Conservation (phyloP, 768 basidiomycete species). For the Punctularia strigosozonata region DNA sequence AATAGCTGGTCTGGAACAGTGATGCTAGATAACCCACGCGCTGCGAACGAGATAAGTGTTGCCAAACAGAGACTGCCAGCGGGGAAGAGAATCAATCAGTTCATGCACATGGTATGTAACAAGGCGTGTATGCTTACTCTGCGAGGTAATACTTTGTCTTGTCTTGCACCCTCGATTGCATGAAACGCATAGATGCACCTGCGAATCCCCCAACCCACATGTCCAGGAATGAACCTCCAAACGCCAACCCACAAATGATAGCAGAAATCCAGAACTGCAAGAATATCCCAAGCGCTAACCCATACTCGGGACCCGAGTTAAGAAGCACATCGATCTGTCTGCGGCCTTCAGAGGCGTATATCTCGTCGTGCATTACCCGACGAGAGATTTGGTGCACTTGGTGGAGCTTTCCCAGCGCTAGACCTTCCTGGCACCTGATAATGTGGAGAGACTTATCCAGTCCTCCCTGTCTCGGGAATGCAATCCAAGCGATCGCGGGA, state of each 20-base stretch:
- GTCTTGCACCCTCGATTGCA: too few relatives aligned
- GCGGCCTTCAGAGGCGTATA: slow-evolving; percentile 70
- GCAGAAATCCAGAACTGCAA: slow-evolving; percentile 63
- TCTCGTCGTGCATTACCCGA: slow-evolving; percentile 82
- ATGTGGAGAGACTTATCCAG: too few relatives aligned
- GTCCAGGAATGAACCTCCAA: slow-evolving; percentile 75
- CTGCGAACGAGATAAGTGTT: slow-evolving; percentile 68
- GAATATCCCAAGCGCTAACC: slow-evolving; percentile 44
- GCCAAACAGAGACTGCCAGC: slow-evolving; percentile 79
- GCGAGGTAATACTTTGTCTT: too few relatives aligned
- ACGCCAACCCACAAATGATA: slow-evolving; percentile 76
- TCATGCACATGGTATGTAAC: too few relatives aligned
- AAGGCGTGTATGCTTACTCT: slow-evolving; percentile 40
- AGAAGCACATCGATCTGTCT: slow-evolving; percentile 53
- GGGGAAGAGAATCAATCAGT: slow-evolving; percentile 8
- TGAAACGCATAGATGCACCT: slow-evolving; percentile 55
- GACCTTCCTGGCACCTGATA: slow-evolving; percentile 63
- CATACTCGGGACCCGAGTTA: slow-evolving; percentile 51
- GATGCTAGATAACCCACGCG: slow-evolving; percentile 76
- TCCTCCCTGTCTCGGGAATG: too few relatives aligned
- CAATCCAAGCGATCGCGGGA: slow-evolving; percentile 59
- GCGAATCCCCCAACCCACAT: slow-evolving; percentile 74
- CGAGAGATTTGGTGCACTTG: slow-evolving; percentile 80
- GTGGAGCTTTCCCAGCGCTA: slow-evolving; percentile 78
- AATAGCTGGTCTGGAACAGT: slow-evolving; percentile 65